These are phyloP conservation scores for Mycena vitilis DNA, from an alignment of 768 basidiomycete genomes.

Conservation along the genomic window DNA sequence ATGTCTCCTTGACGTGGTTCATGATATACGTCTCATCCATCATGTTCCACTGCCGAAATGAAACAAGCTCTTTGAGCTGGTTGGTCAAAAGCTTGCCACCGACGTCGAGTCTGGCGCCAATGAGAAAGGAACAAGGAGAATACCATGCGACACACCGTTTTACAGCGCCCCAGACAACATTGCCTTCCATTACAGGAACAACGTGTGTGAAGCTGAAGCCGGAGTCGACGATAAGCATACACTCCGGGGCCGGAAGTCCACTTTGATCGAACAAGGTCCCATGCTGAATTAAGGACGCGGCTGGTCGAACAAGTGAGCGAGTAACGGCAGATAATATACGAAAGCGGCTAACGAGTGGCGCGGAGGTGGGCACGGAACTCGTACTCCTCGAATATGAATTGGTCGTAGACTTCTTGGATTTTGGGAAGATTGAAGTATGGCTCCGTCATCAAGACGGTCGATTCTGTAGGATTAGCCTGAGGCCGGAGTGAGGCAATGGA, in stretches of 20 bases:
- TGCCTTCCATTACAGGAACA: conserved; percentile 81
- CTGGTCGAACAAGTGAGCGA: conserved; percentile 52
- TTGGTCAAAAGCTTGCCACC: conserved; percentile 97
- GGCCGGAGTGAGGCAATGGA: conserved; percentile 4
- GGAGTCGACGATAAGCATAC: conserved; percentile 85
- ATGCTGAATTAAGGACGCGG: conserved; percentile 82
- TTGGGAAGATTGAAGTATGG: conserved; percentile 95
- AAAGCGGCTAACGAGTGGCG: conserved; percentile 73
- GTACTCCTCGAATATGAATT: conserved; percentile 97
- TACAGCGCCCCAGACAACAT: conserved; percentile 83
- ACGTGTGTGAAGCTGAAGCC: conserved; percentile 97
- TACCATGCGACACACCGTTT: conserved; percentile 67
- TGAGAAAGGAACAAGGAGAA: conserved; percentile 10
- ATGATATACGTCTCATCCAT: conserved; percentile 96
- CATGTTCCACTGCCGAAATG: conserved; percentile 98
- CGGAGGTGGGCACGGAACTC: conserved; percentile 88
- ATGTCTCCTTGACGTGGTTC: conserved; percentile 91
- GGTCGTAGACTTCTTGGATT: conserved; percentile 92
- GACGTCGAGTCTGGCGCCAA: conserved; percentile 81
- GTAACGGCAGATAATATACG: conserved; percentile 26
- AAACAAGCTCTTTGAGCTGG: conserved; percentile 92
- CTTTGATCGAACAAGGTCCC: conserved; percentile 73
- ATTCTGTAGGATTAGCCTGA: conserved; percentile 78
- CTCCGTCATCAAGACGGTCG: conserved; percentile 89
- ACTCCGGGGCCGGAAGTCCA: conserved; percentile 72